phyloP scores from a whole-genome alignment of 2,329 filamentous ascomycete genomes.

The Herpotrichia juniperi region DNA sequence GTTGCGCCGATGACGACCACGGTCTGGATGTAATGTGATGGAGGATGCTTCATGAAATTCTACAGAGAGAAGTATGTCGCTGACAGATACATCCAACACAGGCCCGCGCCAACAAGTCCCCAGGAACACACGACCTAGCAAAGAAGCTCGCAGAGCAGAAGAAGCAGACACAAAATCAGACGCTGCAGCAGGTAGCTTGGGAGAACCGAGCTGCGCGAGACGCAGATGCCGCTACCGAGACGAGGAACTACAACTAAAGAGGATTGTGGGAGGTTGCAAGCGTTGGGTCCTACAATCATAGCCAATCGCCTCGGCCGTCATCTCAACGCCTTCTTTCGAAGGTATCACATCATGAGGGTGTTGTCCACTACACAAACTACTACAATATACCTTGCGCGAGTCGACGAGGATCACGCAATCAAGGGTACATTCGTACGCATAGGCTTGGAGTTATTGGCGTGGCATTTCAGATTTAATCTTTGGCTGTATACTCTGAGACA shows the following conservation, averaged over 20 bases:
- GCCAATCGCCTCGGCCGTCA: too few species aligned
- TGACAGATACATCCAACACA: conserved; percentile 42
- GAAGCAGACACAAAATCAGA: conserved; percentile 71
- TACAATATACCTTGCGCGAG: not conserved
- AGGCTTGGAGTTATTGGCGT: too few species aligned
- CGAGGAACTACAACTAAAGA: conserved; percentile 63
- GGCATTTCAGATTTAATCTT: too few species aligned
- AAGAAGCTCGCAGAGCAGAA: conserved; percentile 77
- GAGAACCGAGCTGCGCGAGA: conserved; percentile 70
- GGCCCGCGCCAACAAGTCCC: conserved; percentile 69
- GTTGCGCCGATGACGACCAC: conserved; percentile 22
- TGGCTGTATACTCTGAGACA: too few species aligned
- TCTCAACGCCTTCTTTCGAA: too few species aligned
- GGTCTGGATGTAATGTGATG: conserved; percentile 19
- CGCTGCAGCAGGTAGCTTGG: conserved; percentile 70
- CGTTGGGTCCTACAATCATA: too few species aligned
- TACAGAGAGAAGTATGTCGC: conserved; percentile 5
- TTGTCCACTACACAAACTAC: not conserved
- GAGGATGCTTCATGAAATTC: not conserved
- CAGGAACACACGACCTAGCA: conserved; percentile 53
- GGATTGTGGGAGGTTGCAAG: too few species aligned
- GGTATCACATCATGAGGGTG: not conserved
- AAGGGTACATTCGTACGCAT: too few species aligned
- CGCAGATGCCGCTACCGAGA: conserved; percentile 66
- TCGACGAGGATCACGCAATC: too few species aligned